phyloP scores from a whole-genome alignment of 495 filamentous ascomycete species.

The Saxophila tyrrhenica region DNA sequence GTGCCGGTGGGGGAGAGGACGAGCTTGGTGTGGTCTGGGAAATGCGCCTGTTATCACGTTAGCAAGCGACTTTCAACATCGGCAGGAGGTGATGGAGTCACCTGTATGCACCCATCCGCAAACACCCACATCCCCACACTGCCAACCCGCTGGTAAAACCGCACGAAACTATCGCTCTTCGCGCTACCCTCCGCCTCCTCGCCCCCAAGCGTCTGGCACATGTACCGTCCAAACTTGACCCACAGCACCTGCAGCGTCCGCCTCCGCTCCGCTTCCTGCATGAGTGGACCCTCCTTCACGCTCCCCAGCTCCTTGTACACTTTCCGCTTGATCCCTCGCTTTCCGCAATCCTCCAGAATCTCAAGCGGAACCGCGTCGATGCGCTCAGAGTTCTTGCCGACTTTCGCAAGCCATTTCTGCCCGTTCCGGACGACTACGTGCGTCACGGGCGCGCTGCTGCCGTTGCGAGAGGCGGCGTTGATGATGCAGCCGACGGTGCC shows the following conservation, averaged over 20 bases:
- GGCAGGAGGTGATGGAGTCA: constrained; percentile 32
- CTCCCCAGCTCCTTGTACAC: constrained; percentile 20
- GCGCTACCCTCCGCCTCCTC: constrained; percentile 1
- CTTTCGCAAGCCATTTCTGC: constrained; percentile 43
- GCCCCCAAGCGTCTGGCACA: constrained; percentile 35
- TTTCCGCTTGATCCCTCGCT: constrained; percentile 42
- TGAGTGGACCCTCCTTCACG: constrained; percentile 17
- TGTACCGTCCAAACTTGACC: constrained; percentile 90
- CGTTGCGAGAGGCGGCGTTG: constrained; percentile 17
- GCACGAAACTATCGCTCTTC: constrained; percentile 42
- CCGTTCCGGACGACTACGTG: constrained; percentile 28
- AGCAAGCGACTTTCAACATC: constrained; percentile 9
- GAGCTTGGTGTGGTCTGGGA: constrained; percentile 93
- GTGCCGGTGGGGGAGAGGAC: constrained; percentile 63
- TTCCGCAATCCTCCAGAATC: constrained; percentile 65
- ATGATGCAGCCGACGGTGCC: constrained; percentile 29
- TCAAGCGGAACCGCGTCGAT: constrained; percentile 60
- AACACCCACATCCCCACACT: constrained; percentile 87
- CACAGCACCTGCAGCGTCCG: constrained; percentile 65
- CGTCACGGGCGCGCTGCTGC: constrained; percentile 22
- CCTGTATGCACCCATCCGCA: constrained; percentile 74
- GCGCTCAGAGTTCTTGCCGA: constrained; percentile 44
- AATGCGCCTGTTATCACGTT: constrained; percentile 60
- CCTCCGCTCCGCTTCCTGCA: constrained; percentile 46
- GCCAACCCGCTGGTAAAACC: constrained; percentile 80